Evolutionary conservation across 176 grass and related monocot species (phyloP).

Genomic region (Carex kokanica): DNA sequence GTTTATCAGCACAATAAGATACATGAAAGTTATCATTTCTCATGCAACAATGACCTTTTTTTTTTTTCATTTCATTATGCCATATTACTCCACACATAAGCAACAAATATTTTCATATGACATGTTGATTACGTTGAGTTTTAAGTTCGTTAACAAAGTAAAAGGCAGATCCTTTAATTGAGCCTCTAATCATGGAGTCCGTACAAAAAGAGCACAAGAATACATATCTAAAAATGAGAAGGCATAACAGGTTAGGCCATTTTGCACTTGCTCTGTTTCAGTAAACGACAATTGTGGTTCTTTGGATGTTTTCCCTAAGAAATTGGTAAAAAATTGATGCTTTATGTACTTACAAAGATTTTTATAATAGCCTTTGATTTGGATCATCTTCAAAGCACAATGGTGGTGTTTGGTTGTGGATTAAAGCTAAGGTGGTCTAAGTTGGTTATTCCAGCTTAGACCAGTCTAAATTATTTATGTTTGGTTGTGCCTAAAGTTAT

Average conservation of each 20-base stretch:
- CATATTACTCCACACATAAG: not conserved
- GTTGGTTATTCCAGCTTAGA: no score
- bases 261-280: conserved; percentile 17
- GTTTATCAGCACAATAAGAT: not conserved
- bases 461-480: no score
- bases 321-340: not conserved
- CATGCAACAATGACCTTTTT: not conserved
- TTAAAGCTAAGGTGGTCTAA: no score
- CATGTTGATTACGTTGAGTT: not conserved
- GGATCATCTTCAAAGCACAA: not conserved
- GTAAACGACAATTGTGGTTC: not conserved
- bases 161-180: conserved; percentile 12
- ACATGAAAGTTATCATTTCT: not conserved
- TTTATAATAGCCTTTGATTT: not conserved
- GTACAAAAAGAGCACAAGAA: not conserved
- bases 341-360: not conserved
- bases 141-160: not conserved
- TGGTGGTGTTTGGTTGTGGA: no score
- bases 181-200: conserved; percentile 10
- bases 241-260: conserved; percentile 12
- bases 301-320: not conserved
- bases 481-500: no score
- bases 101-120: not conserved
- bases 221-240: not conserved
- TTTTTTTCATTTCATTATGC: no score